These are phyloP conservation scores for Kodamaea neixiangensis DNA, from an alignment of 805 yeast species.

Conservation along the genomic window DNA sequence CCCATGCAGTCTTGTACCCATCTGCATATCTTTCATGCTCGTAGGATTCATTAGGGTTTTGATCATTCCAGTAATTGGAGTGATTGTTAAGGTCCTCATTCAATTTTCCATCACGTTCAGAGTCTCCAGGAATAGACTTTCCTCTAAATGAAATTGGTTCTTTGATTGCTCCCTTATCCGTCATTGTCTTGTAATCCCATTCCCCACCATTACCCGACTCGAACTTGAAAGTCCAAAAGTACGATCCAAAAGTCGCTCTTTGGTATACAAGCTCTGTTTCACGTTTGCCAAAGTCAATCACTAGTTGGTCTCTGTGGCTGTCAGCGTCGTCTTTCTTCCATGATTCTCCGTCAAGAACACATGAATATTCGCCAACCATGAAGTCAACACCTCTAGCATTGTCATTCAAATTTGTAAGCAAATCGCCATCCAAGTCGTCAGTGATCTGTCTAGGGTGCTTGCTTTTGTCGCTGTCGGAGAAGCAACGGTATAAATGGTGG, in stretches of 20 bases:
- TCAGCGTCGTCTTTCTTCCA: constrained; percentile 60
- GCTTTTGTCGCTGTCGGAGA: constrained; percentile 68
- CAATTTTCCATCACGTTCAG: constrained; percentile 42
- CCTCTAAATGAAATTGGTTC: constrained; percentile 24
- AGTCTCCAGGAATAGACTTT: constrained; percentile 39
- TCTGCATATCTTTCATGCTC: constrained; percentile 82
- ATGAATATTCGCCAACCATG: constrained; percentile 87
- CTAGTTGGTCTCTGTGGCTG: constrained; percentile 52
- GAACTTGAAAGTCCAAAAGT: constrained; percentile 91
- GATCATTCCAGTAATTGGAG: constrained; percentile 64
- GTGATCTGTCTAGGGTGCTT: constrained; percentile 68
- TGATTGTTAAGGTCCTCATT: constrained; percentile 48
- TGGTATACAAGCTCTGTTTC: constrained; percentile 50
- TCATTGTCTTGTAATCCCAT: constrained; percentile 89
- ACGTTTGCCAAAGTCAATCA: constrained; percentile 59
- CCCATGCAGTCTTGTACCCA: constrained; percentile 77
- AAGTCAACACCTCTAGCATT: constrained; percentile 58
- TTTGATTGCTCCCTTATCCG: constrained; percentile 53
- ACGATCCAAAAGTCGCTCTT: constrained; percentile 69
- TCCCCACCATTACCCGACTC: constrained; percentile 92
- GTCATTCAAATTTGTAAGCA: constrained; percentile 50
- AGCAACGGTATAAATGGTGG: constrained; percentile 84
- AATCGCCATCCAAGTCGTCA: constrained; percentile 51
- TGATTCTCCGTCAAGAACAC: constrained; percentile 75
- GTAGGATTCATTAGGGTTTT: constrained; percentile 57